Evolutionary conservation across 2,329 filamentous ascomycete species (phyloP), one percentile per base, ranked within the genome.

Genomic region (Westerdykella sp.): DNA sequence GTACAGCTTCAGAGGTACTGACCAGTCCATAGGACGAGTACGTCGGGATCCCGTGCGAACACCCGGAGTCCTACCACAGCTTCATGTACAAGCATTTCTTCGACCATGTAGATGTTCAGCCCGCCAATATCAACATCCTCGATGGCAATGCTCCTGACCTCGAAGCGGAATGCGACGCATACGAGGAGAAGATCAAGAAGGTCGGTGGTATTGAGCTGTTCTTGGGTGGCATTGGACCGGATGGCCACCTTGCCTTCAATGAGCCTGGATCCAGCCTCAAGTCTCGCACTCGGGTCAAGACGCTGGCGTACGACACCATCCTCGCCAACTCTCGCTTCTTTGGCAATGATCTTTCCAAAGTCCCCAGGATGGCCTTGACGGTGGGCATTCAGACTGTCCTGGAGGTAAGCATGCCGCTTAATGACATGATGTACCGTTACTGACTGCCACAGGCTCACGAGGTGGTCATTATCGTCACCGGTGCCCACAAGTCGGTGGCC

Each of bases 81-180:
- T 94, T 93, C 73, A 93, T 94, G 87, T 94, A 89, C 78, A 84
- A 81, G 47, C 78, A 93, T 70, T 88, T 94, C 75, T 94, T 94
- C 74, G 87, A 84, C 35, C 87, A 82, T 51, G 83, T 93, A 56
- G 86, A 94, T 61, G 83, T 93, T 55, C 78, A 82, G 52, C 87
- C 87, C 5, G 77, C 78, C 59, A 90, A 91, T 64, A 87, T 93
- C 62, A 83, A 94, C 69, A 88, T 93, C 58, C 78, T 91, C 32
- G 80, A 91, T 61, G 87, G 87, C 58, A 91, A 90, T 61, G 85
- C 86, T 0, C 70, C 77, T 12, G 85, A 87, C 60, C 78, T 88
- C 2, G 80, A 83, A 51, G 80, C 80, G 34, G 87, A 93, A 68
- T 91, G 87, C 60, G 78, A 84, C 37, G 78, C 80, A 37, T 94